These are phyloP conservation scores for Epithele typhae DNA, from an alignment of 768 basidiomycete species.

Conservation along the genomic window DNA sequence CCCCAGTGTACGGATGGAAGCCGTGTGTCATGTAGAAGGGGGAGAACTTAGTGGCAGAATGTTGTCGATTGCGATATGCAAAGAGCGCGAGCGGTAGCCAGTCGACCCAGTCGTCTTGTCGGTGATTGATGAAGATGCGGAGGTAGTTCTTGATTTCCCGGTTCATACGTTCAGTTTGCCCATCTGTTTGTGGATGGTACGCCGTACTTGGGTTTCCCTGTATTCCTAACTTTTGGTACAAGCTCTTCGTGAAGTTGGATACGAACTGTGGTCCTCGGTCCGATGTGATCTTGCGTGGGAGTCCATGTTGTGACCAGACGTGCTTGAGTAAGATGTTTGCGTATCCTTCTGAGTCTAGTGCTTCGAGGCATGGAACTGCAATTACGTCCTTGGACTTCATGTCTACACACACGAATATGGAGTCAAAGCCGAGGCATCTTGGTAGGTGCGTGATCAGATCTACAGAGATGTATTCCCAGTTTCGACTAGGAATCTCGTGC, in stretches of 20 bases:
- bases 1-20: constrained; percentile 11
- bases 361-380: constrained; percentile 20
- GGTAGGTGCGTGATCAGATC: constrained; percentile 20
- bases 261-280: constrained; percentile 25
- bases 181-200: constrained; percentile 41
- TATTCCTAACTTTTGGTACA: constrained; percentile 29
- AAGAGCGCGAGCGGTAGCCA: constrained; percentile 31
- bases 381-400: constrained; percentile 20
- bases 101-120: constrained; percentile 31
- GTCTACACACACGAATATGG: constrained; percentile 15
- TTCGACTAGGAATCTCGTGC: background rate
- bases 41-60: constrained; percentile 23
- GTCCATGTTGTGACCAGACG: constrained; percentile 11
- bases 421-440: constrained; percentile 7
- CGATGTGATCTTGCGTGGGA: constrained; percentile 4
- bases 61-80: constrained; percentile 28
- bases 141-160: constrained; percentile 37
- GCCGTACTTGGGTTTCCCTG: constrained; percentile 32
- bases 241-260: constrained; percentile 26
- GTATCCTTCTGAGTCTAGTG: constrained; percentile 14
- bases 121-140: constrained; percentile 25
- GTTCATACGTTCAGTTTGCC: constrained; percentile 37
- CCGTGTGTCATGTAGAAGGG: constrained; percentile 30
- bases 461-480: constrained; percentile 3
- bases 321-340: constrained; percentile 12